Evolutionary conservation across 306 rosid species (phyloP), one percentile per base, ranked within the genome.

Genomic region (Begonia peltatifolia): DNA sequence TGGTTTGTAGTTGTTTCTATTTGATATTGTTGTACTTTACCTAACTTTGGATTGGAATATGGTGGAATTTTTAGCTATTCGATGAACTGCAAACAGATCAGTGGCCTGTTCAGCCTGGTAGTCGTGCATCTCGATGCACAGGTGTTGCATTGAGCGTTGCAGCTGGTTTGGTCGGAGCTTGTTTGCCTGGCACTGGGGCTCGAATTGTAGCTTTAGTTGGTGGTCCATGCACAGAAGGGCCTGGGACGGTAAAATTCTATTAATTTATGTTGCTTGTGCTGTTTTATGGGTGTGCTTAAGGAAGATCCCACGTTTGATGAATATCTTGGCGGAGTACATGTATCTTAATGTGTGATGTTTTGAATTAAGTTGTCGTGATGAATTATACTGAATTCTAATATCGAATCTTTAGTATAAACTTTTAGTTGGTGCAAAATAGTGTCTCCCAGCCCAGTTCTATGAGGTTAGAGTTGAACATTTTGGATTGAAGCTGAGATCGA

Each of bases 221-320:
- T 10, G 97, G 97, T 6, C 97, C 97, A 9, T 90, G 97, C 79
- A 85, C 97, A 0, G 95, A 90, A 68, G 97, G 97, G 70, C 94
- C 97, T 0, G 97, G 97, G 74, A 73, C 87, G 82, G 97, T 90
- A 90, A 60, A 8, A 9, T 11, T 46, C 42, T 36, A 23, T 12
- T 48, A 15, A 48, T 7, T 50, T 7, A 41, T 16, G 12, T 22
- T 7, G 20, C 60, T 30, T 51, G 38, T 30, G 7, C 6, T 30
- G 38, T 9, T 30, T 30, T 4, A 7, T 30, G 38, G 38, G 38
- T 30, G 6, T 30, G 38, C 38, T 30, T 30, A 30, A 30, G 38
- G 38, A 30, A 30, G 38, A 30, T 30, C 38, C 38, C 38, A 30
- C 38, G 6, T 30, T 30, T 30, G 38, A 30, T 30, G 38, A 30